Percentiles rank a stretch among this genome's conserved stretches.
phyloP scores from a whole-genome alignment of 345 rosid genomes.

The Psidium friedrichsthalianum region DNA sequence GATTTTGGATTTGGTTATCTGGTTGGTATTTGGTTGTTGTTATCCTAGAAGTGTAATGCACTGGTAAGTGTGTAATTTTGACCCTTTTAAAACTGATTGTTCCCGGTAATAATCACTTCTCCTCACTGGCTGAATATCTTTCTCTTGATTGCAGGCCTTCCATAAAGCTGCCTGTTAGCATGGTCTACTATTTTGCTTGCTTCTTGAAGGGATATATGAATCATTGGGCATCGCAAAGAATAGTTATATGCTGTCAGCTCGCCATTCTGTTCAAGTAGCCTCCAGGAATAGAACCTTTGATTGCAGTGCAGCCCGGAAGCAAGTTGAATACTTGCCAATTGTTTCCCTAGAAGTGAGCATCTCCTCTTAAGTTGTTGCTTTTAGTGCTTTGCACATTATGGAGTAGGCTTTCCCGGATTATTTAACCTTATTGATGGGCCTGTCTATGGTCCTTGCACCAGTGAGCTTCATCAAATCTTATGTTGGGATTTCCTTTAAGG shows the following conservation, averaged over 20 bases:
- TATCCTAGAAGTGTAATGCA: not conserved
- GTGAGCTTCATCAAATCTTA: not conserved
- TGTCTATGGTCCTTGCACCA: not conserved
- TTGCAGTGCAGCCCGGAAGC: constrained; percentile 63
- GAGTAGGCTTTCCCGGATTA: not conserved
- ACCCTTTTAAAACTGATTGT: not conserved
- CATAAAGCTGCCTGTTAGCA: constrained; percentile 48
- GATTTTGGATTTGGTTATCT: not conserved
- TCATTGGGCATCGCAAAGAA: constrained; percentile 25
- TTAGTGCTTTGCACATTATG: not conserved
- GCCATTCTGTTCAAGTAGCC: constrained; percentile 45
- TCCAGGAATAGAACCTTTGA: constrained; percentile 68
- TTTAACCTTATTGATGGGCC: not conserved
- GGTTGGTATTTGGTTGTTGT: not conserved
- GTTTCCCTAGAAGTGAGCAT: constrained; percentile 55
- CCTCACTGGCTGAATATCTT: not conserved
- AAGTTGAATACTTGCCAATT: constrained; percentile 63
- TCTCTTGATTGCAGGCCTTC: constrained; percentile 54
- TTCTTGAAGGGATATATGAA: constrained; percentile 41
- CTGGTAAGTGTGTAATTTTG: not conserved
- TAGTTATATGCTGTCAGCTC: constrained; percentile 31
- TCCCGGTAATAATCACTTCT: not conserved
- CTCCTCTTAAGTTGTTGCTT: not conserved
- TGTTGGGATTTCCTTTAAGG: not conserved
- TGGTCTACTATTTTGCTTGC: constrained; percentile 27